Evolutionary conservation across 2,329 filamentous ascomycete species (phyloP).

Genomic region (Ophiostoma sp.): DNA sequence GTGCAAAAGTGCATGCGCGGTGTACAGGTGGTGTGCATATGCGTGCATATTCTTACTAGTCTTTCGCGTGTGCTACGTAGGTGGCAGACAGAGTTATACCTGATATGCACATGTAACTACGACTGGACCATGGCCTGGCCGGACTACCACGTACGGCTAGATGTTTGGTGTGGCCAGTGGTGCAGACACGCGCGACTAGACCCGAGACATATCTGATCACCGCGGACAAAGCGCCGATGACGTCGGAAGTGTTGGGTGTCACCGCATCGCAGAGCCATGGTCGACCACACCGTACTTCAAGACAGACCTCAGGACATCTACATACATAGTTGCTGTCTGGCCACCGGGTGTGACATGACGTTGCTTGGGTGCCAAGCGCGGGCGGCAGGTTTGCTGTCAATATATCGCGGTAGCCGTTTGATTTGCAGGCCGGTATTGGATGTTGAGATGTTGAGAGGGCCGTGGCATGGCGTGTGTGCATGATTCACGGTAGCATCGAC

Average conservation of each 20-base stretch:
- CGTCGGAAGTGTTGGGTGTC: neutral
- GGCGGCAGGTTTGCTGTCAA: neutral
- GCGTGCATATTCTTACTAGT: neutral
- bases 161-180: neutral
- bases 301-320: too few species aligned
- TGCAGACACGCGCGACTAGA: neutral
- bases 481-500: neutral
- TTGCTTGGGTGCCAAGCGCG: neutral
- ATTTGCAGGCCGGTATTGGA: neutral
- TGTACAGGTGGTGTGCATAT: neutral
- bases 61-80: neutral
- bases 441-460: neutral
- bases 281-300: too few species aligned
- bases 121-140: neutral
- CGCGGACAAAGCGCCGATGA: slow-evolving; percentile 8
- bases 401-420: neutral
- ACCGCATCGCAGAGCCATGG: neutral
- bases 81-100: neutral
- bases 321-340: too few species aligned
- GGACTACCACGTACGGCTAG: neutral
- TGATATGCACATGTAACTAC: too few species aligned
- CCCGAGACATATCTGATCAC: slow-evolving; percentile 4
- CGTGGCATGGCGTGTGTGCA: neutral
- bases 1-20: neutral
- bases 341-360: neutral